Evolutionary conservation across 352 stramenopile species (phyloP).

Genomic region (Globisporangium yorkense): DNA sequence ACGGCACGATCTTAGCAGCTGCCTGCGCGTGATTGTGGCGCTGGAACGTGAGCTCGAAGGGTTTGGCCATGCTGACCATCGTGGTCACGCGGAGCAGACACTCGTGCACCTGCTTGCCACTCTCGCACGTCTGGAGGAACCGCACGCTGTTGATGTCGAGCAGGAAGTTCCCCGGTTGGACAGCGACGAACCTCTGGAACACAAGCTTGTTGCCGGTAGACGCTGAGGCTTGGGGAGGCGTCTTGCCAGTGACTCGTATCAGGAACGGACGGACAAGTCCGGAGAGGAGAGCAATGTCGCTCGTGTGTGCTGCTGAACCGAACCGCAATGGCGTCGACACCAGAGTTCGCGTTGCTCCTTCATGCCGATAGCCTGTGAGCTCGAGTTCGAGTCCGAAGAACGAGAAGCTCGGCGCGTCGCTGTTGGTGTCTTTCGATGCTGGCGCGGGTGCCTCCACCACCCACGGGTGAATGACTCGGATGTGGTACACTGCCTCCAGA

Average conservation of each 20-base stretch:
- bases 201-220: conserved; percentile 18
- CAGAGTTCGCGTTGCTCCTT: not conserved
- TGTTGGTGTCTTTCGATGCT: not conserved
- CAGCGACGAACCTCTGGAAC: conserved; percentile 27
- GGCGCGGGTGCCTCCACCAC: not conserved
- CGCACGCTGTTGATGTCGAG: conserved; percentile 42
- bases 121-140: conserved; percentile 21
- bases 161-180: conserved; percentile 38
- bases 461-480: conserved; percentile 32
- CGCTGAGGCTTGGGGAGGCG: conserved; percentile 4
- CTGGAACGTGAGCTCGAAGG: conserved; percentile 44
- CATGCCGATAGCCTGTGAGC: conserved; percentile 18
- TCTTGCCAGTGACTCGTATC: conserved; percentile 25
- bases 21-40: conserved; percentile 50
- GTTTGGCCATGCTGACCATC: conserved; percentile 27
- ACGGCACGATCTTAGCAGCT: conserved; percentile 48
- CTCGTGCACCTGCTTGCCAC: conserved; percentile 24
- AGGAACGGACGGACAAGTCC: conserved; percentile 26
- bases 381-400: conserved; percentile 47
- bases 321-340: conserved; percentile 1
- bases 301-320: not conserved
- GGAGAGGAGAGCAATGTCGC: not conserved
- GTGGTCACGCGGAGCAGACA: conserved; percentile 24
- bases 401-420: conserved; percentile 8
- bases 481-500: conserved; percentile 27